Evolutionary conservation across 371 early-diverging fungal genomes (phyloP).

Genomic region (Syncephalastrum monosporum): DNA sequence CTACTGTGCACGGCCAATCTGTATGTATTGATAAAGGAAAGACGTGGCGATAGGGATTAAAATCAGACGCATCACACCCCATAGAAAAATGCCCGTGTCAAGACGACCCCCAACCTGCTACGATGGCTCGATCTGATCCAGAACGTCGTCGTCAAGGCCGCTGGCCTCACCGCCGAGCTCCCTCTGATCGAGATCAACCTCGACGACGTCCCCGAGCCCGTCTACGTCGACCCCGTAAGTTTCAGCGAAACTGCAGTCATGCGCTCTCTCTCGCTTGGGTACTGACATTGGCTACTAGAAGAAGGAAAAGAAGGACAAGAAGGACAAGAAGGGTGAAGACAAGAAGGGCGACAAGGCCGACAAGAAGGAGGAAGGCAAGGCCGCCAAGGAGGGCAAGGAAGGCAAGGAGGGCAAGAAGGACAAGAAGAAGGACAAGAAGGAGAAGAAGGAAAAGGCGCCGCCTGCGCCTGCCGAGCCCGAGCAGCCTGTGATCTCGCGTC

Average conservation of each 20-base stretch:
- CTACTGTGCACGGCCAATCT: conserved; percentile 60
- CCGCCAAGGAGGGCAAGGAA: conserved; percentile 33
- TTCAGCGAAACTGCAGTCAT: background rate
- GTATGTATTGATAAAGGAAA: conserved; percentile 39
- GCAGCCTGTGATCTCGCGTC: conserved; percentile 70
- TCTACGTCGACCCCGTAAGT: conserved; percentile 44
- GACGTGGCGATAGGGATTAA: conserved; percentile 2
- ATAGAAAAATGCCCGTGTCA: conserved; percentile 45
- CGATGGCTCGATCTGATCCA: conserved; percentile 83
- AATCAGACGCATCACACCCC: background rate
- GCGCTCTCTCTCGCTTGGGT: background rate
- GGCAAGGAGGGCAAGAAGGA: conserved; percentile 46
- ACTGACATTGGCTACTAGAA: background rate
- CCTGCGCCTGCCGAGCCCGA: conserved; percentile 52
- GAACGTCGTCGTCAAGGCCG: conserved; percentile 49
- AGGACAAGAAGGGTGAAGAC: conserved; percentile 31
- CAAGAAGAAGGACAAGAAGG: conserved; percentile 66
- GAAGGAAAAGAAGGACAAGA: conserved; percentile 24
- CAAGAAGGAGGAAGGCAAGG: conserved; percentile 25
- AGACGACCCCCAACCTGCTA: conserved; percentile 53
- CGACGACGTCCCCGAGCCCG: conserved; percentile 50
- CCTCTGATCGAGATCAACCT: conserved; percentile 57
- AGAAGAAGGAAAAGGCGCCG: conserved; percentile 47
- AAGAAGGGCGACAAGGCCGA: conserved; percentile 33
- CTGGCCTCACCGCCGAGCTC: conserved; percentile 52